Conservation (phyloP, 257 asterid species). For the Anisodus acutangulus region DNA sequence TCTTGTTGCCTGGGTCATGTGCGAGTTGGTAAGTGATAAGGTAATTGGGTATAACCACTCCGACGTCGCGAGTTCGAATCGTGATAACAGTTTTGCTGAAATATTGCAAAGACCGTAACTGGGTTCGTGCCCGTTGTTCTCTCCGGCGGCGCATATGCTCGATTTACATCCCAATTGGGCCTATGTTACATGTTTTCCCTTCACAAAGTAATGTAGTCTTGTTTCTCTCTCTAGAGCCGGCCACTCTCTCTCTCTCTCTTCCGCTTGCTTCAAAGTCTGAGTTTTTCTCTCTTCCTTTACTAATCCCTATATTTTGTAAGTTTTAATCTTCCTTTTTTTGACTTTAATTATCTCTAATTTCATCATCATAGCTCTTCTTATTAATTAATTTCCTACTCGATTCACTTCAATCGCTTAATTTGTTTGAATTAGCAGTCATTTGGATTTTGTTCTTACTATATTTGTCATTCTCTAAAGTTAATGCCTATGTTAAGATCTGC, state of each 20-base stretch:
- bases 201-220: conserved; percentile 3
- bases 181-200: too few relatives aligned
- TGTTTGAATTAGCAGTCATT: not conserved
- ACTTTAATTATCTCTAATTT: not conserved
- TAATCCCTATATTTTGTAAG: conserved; percentile 31
- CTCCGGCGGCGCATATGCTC: too few relatives aligned
- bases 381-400: not conserved
- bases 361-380: not conserved
- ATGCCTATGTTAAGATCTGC: conserved; percentile 14
- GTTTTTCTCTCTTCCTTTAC: not conserved
- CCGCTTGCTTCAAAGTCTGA: conserved; percentile 41
- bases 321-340: conserved; percentile 26
- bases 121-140: too few relatives aligned
- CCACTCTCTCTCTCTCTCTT: conserved; percentile 36
- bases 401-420: conserved; percentile 17
- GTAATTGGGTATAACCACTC: too few relatives aligned
- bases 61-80: too few relatives aligned
- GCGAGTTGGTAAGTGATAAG: too few relatives aligned
- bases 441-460: not conserved
- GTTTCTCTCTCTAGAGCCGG: too few relatives aligned
- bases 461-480: not conserved
- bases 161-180: too few relatives aligned
- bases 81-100: too few relatives aligned
- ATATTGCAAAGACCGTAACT: too few relatives aligned
- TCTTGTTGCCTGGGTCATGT: too few relatives aligned